Conservation (phyloP, 106 monocot genomes). For the Phalaenopsis equestris region DNA sequence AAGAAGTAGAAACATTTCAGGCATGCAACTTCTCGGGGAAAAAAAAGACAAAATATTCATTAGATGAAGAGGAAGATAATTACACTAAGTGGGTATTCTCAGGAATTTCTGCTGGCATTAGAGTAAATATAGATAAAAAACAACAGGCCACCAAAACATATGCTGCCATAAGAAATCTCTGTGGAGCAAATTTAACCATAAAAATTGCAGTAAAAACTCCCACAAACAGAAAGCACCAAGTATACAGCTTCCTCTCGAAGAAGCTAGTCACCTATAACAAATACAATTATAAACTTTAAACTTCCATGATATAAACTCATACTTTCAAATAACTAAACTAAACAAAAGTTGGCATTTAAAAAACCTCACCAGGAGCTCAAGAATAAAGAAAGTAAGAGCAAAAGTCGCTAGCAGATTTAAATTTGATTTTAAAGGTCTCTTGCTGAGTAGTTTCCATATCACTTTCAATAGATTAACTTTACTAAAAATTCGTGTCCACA, state of each 20-base stretch:
- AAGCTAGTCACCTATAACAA: conserved; percentile 68
- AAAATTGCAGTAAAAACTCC: conserved; percentile 41
- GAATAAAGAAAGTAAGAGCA: conserved; percentile 40
- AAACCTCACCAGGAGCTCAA: conserved; percentile 74
- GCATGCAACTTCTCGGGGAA: background rate
- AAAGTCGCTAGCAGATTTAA: conserved; percentile 33
- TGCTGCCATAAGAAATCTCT: conserved; percentile 31
- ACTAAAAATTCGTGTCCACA: conserved; percentile 65
- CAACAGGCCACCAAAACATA: conserved; percentile 58
- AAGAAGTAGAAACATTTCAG: background rate
- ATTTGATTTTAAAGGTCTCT: conserved; percentile 25
- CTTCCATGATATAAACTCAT: background rate
- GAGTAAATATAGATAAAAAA: conserved; percentile 77
- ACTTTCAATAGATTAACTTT: conserved; percentile 34
- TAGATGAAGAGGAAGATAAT: conserved; percentile 17
- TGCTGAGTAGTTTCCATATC: conserved; percentile 39
- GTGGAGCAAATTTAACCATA: conserved; percentile 15
- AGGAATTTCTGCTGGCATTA: conserved; percentile 98
- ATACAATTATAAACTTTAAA: background rate
- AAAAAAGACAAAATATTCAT: background rate
- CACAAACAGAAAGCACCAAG: conserved; percentile 65
- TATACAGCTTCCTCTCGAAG: conserved; percentile 76
- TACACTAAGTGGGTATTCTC: conserved; percentile 84
- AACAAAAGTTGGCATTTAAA: background rate
- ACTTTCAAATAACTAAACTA: background rate